Conservation (phyloP, 2,329 filamentous ascomycete species). For the Cladosporium sp. region DNA sequence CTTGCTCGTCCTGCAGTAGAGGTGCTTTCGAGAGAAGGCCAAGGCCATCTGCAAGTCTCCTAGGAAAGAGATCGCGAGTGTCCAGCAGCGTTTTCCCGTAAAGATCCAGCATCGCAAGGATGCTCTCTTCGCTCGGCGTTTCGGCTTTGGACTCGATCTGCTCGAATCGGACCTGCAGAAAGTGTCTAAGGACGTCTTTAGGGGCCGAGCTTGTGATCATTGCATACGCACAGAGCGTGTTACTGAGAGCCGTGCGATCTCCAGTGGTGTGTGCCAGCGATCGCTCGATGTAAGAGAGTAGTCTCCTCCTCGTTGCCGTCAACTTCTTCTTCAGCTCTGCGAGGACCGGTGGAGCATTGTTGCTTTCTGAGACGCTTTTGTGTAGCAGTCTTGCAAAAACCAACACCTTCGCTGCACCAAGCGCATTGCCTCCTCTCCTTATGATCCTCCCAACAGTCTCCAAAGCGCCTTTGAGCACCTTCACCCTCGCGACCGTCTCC, state of each 20-base stretch:
- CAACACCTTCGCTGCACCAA: constrained; percentile 60
- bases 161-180: constrained; percentile 68
- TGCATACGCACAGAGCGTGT: constrained; percentile 76
- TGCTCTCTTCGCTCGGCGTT: constrained; percentile 44
- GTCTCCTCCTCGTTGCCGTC: constrained; percentile 56
- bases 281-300: constrained; percentile 62
- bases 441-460: constrained; percentile 51
- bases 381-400: constrained; percentile 72
- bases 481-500: constrained; percentile 22
- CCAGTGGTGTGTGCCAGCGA: constrained; percentile 32
- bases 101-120: constrained; percentile 64
- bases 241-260: constrained; percentile 53
- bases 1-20: constrained; percentile 65
- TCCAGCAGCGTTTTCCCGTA: constrained; percentile 75
- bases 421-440: constrained; percentile 46
- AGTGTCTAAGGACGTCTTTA: constrained; percentile 72
- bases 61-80: constrained; percentile 71
- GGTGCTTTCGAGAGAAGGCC: constrained; percentile 63
- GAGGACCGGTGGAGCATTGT: constrained; percentile 48
- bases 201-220: constrained; percentile 76
- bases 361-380: constrained; percentile 62
- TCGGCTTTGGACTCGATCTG: constrained; percentile 63
- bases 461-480: constrained; percentile 54
- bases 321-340: constrained; percentile 63
- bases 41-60: constrained; percentile 66